Conservation (phyloP, 1,284 basidiomycete genomes). For the Naganishia sp. region DNA sequence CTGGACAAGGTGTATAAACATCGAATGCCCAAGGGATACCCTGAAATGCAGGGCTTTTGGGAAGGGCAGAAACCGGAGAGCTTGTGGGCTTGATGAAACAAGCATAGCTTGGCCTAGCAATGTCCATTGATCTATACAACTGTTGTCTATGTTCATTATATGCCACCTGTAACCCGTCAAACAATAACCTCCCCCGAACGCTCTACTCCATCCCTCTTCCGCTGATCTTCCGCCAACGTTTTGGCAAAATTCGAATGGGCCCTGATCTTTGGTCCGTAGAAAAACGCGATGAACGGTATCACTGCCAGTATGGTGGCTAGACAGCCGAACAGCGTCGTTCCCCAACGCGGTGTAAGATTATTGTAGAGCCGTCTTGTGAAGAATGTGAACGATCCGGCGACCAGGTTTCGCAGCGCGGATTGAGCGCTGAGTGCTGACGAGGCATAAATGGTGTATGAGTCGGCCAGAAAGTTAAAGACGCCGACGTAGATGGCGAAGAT, state of each 20-base stretch:
- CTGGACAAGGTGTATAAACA: conserved; percentile 1
- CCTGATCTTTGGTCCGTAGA: conserved; percentile 46
- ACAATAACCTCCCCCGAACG: background rate
- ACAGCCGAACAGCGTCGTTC: conserved; percentile 33
- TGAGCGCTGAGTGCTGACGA: conserved; percentile 40
- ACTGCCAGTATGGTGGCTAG: conserved; percentile 37
- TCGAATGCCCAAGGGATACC: conserved; percentile 17
- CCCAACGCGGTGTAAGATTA: conserved; percentile 34
- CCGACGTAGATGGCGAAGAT: conserved; percentile 35
- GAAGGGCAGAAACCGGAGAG: background rate
- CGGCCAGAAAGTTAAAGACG: conserved; percentile 39
- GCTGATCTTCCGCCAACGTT: conserved; percentile 44
- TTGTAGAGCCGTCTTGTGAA: conserved; percentile 33
- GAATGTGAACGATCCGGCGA: conserved; percentile 35
- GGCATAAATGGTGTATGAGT: conserved; percentile 43
- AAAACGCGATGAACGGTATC: conserved; percentile 48
- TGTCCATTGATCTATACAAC: conserved; percentile 1
- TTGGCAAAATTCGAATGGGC: conserved; percentile 43
- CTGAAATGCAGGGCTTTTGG: conserved; percentile 10
- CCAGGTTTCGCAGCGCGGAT: conserved; percentile 33
- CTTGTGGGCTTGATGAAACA: background rate
- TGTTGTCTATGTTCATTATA: background rate
- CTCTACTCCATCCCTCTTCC: conserved; percentile 33
- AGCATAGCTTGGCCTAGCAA: background rate
- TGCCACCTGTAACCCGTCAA: background rate